Evolutionary conservation across 2,329 filamentous ascomycete species (phyloP).

Genomic region (Penicillium sp.): DNA sequence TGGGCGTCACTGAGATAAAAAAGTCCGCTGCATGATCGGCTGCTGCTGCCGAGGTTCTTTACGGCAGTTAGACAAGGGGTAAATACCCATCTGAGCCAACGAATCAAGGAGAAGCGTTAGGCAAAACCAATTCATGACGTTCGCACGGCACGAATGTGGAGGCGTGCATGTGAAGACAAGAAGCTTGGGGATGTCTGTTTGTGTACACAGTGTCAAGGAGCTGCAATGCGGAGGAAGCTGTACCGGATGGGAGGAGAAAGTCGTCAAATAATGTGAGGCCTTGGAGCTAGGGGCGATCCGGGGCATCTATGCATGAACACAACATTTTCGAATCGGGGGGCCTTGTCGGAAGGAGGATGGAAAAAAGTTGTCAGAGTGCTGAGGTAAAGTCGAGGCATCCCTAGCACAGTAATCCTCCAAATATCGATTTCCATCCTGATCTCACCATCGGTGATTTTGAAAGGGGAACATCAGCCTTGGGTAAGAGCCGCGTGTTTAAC

Average conservation of each 20-base stretch:
- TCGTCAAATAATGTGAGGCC: neutral
- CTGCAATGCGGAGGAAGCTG: neutral
- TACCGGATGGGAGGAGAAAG: neutral
- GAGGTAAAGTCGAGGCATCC: neutral
- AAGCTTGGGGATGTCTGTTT: neutral
- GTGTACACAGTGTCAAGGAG: neutral
- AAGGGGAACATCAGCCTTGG: neutral
- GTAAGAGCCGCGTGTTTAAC: neutral
- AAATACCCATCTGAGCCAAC: neutral
- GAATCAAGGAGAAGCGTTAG: neutral
- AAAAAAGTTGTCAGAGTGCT: no score
- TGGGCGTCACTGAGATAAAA: neutral
- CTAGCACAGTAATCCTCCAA: neutral
- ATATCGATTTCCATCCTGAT: neutral
- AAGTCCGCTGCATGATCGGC: neutral
- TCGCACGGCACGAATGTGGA: no score
- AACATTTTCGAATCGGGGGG: neutral
- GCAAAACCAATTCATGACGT: no score
- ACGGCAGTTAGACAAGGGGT: constrained; percentile 16
- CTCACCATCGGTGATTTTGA: neutral
- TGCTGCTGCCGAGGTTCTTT: constrained; percentile 7
- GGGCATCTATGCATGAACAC: neutral
- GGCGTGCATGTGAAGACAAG: no score
- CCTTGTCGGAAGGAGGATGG: neutral
- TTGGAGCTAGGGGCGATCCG: neutral